Percentiles rank a stretch among this genome's conserved stretches.
Conservation (phyloP, 208 protist species). For the Phytomonas francai region DNA sequence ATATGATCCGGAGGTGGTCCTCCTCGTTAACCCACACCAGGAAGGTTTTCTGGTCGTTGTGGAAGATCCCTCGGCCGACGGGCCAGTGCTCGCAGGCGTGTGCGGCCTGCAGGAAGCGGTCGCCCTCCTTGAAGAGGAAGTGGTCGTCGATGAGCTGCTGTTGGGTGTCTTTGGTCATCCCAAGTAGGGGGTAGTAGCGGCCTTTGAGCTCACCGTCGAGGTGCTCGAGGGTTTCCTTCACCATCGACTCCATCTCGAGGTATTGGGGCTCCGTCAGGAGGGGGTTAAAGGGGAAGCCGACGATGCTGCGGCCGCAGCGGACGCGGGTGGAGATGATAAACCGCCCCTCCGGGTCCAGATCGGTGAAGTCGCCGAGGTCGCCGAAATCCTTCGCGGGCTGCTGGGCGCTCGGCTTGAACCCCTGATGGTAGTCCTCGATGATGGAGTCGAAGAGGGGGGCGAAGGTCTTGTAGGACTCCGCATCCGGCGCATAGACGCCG, state of each 20-base stretch:
- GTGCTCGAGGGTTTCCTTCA: constrained; percentile 26
- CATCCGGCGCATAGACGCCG: constrained; percentile 47
- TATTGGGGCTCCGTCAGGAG: constrained; percentile 34
- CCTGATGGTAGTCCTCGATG: constrained; percentile 52
- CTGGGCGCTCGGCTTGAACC: constrained; percentile 38
- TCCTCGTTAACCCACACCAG: constrained; percentile 70
- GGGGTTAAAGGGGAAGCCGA: constrained; percentile 43
- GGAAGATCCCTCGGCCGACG: constrained; percentile 54
- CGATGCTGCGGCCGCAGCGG: constrained; percentile 36
- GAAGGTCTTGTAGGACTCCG: constrained; percentile 48
- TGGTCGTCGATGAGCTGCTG: constrained; percentile 47
- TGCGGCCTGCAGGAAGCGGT: constrained; percentile 45
- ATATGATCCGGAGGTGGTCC: constrained; percentile 65
- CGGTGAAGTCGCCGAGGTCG: constrained; percentile 19
- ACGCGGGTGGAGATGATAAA: constrained; percentile 54
- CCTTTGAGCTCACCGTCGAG: constrained; percentile 42
- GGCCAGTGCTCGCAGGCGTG: constrained; percentile 57
- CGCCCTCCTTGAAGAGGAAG: constrained; percentile 71
- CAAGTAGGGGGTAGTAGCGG: constrained; percentile 45
- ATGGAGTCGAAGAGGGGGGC: constrained; percentile 42
- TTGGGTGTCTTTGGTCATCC: constrained; percentile 48
- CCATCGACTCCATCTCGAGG: constrained; percentile 39
- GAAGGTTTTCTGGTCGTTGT: constrained; percentile 64
- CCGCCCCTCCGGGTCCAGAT: constrained; percentile 46
- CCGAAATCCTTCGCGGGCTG: constrained; percentile 51